Conservation (phyloP, 371 early-diverging fungal genomes). For the Mucor indicus region DNA sequence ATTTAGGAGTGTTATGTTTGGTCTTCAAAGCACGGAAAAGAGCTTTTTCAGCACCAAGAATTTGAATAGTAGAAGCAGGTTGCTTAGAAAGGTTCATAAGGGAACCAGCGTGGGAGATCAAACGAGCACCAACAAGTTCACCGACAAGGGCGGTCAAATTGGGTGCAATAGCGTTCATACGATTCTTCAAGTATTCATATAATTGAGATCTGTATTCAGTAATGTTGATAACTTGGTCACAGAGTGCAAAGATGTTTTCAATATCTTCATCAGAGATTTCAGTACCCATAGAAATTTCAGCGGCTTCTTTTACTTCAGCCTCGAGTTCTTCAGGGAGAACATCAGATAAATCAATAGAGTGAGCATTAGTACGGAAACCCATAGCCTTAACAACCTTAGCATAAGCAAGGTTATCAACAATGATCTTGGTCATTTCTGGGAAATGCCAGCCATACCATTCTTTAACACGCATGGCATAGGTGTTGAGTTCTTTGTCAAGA, state of each 20-base stretch:
- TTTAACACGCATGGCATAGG: slow-evolving; percentile 95
- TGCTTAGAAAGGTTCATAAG: slow-evolving; percentile 89
- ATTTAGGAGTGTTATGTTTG: slow-evolving; percentile 95
- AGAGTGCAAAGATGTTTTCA: slow-evolving; percentile 67
- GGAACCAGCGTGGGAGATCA: slow-evolving; percentile 92
- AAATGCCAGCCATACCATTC: slow-evolving; percentile 96
- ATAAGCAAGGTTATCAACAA: slow-evolving; percentile 77
- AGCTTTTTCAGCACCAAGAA: slow-evolving; percentile 98
- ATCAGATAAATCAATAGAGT: slow-evolving; percentile 68
- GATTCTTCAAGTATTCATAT: slow-evolving; percentile 85
- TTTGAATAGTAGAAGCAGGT: slow-evolving; percentile 95
- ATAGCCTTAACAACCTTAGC: slow-evolving; percentile 69
- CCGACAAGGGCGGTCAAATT: slow-evolving; percentile 92
- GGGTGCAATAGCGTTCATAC: slow-evolving; percentile 91
- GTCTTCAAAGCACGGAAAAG: slow-evolving; percentile 95
- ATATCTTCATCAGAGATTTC: slow-evolving; percentile 91
- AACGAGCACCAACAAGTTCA: slow-evolving; percentile 88
- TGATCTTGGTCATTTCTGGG: slow-evolving; percentile 83
- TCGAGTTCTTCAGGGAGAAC: slow-evolving; percentile 94
- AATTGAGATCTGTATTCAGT: slow-evolving; percentile 87
- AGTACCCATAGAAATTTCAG: slow-evolving; percentile 94
- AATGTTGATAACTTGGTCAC: slow-evolving; percentile 82
- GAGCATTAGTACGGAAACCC: slow-evolving; percentile 80
- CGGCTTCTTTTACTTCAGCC: slow-evolving; percentile 74
- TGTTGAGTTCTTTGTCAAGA: slow-evolving; percentile 95